phyloP scores from a whole-genome alignment of 2,329 filamentous ascomycete genomes.

The Paecilomyces sp. region DNA sequence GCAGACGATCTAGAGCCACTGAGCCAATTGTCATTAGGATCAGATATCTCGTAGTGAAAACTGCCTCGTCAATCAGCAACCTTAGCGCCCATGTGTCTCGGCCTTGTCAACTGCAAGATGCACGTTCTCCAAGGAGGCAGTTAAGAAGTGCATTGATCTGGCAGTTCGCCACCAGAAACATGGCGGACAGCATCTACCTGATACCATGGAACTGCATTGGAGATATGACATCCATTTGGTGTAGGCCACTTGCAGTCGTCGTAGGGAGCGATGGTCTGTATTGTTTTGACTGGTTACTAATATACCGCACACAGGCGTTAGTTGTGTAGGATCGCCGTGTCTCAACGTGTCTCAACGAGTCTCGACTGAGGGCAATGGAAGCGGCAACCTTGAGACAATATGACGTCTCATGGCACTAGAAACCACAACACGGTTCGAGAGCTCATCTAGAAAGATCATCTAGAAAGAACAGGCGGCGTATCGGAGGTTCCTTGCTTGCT shows the following conservation, averaged over 20 bases:
- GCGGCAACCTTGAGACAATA: not conserved
- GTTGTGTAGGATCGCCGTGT: not conserved
- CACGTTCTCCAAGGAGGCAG: not conserved
- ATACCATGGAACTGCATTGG: not conserved
- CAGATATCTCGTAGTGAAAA: not conserved
- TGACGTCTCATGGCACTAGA: not conserved
- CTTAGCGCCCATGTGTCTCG: too few species aligned
- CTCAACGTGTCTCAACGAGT: not conserved
- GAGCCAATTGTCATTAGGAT: not conserved
- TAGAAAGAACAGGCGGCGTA: not conserved
- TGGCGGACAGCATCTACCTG: not conserved
- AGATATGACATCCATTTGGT: not conserved
- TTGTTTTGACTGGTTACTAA: not conserved
- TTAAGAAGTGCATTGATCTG: not conserved
- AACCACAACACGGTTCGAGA: not conserved
- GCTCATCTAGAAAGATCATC: not conserved
- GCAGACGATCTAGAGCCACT: not conserved
- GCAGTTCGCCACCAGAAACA: not conserved
- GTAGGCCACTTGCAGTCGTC: not conserved
- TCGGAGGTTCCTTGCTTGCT: not conserved
- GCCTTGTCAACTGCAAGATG: too few species aligned
- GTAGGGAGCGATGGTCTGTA: not conserved
- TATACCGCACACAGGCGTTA: not conserved
- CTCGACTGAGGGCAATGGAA: not conserved
- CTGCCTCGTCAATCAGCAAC: too few species aligned